Evolutionary conservation across 805 yeast species (phyloP).

Genomic region (Wickerhamiella kazuoi): DNA sequence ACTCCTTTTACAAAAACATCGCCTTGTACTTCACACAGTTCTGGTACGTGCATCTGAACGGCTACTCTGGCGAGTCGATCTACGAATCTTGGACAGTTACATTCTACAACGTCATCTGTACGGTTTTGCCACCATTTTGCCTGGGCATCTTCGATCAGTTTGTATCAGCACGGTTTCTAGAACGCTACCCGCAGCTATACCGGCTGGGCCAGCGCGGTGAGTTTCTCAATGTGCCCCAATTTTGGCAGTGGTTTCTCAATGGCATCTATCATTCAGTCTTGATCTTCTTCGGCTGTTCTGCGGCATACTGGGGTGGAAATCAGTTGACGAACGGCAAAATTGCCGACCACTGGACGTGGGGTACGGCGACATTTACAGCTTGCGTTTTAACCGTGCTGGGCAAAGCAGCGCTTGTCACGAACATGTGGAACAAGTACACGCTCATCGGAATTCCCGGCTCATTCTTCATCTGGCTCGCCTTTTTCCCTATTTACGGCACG

Average conservation of each 20-base stretch:
- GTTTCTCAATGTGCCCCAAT: conserved; percentile 77
- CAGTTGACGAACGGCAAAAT: conserved; percentile 44
- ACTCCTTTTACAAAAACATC: conserved; percentile 89
- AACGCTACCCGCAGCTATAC: conserved; percentile 83
- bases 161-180: conserved; percentile 74
- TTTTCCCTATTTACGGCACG: conserved; percentile 73
- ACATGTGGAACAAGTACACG: conserved; percentile 90
- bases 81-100: conserved; percentile 97
- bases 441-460: conserved; percentile 91
- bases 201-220: conserved; percentile 75
- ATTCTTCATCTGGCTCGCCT: conserved; percentile 58
- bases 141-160: conserved; percentile 95
- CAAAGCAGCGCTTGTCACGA: conserved; percentile 82
- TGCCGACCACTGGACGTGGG: conserved; percentile 90
- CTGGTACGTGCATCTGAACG: conserved; percentile 89
- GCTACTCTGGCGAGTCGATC: conserved; percentile 87
- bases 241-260: conserved; percentile 95
- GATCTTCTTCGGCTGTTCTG: conserved; percentile 53
- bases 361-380: conserved; percentile 73
- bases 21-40: conserved; percentile 95
- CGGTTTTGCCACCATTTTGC: conserved; percentile 90
- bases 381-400: conserved; percentile 81
- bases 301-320: conserved; percentile 52
- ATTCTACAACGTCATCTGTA: conserved; percentile 82
- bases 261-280: conserved; percentile 90